Conservation (phyloP, 1,284 basidiomycete species). For the Amylostereum areolatum region DNA sequence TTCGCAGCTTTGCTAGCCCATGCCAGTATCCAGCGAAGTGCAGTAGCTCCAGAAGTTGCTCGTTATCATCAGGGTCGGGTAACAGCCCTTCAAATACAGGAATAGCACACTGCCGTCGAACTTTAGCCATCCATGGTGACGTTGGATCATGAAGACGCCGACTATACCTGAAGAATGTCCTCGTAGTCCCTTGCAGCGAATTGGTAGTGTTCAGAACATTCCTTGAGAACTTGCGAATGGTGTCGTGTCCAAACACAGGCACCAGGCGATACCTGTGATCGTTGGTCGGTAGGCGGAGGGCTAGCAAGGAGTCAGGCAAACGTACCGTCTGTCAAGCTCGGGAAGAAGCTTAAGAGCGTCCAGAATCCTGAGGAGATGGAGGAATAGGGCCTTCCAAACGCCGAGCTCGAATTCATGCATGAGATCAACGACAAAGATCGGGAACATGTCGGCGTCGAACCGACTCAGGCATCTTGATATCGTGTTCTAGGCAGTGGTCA, state of each 20-base stretch:
- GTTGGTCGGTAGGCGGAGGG: neutral
- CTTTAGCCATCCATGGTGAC: constrained; percentile 14
- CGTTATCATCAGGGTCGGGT: constrained; percentile 34
- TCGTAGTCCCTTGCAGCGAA: neutral
- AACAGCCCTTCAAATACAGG: constrained; percentile 12
- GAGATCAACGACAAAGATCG: neutral
- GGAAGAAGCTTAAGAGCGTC: neutral
- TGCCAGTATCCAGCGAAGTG: constrained; percentile 11
- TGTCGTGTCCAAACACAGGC: neutral
- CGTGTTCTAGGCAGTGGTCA: neutral
- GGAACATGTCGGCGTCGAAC: neutral
- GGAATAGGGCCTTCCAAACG: neutral
- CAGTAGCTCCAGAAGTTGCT: constrained; percentile 6
- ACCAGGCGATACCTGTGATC: neutral
- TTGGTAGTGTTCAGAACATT: neutral
- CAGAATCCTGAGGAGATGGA: neutral
- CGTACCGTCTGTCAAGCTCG: neutral
- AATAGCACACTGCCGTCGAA: constrained; percentile 47
- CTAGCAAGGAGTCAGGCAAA: neutral
- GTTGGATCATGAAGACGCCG: neutral
- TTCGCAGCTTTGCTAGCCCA: constrained; percentile 12
- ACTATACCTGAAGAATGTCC: neutral
- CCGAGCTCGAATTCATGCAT: neutral
- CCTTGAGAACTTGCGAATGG: neutral
- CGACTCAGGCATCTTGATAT: neutral